Conservation (phyloP, 1,139 yeast species). For the Diutina siamensis region DNA sequence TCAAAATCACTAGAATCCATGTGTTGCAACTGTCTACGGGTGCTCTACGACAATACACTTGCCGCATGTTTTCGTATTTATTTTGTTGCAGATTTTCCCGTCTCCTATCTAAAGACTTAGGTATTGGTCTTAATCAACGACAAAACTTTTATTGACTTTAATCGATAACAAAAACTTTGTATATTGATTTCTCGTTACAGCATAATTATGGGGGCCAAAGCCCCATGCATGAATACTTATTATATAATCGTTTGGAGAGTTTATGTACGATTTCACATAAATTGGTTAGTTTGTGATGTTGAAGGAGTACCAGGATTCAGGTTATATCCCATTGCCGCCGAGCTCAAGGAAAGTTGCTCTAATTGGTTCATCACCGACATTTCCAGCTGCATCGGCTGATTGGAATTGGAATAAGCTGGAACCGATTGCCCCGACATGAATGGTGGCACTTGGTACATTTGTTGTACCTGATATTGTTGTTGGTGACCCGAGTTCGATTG, state of each 20-base stretch:
- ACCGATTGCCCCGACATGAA: not conserved
- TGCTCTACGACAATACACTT: no score
- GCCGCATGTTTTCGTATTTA: no score
- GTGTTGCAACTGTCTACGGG: no score
- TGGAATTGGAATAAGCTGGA: not conserved
- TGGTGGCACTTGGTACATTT: constrained; percentile 7
- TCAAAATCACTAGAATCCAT: no score
- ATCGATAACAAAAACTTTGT: no score
- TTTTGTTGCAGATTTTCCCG: no score
- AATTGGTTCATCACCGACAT: constrained; percentile 35
- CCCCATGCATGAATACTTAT: constrained; percentile 5
- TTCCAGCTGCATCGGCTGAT: constrained; percentile 16
- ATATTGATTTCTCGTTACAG: not conserved
- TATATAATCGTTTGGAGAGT: not conserved
- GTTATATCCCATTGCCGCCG: constrained; percentile 39
- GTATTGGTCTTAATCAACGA: no score
- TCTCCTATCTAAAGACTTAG: no score
- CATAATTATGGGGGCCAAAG: not conserved
- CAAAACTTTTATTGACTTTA: not conserved
- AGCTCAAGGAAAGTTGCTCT: constrained; percentile 36
- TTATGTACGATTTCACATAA: not conserved
- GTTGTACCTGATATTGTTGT: constrained; percentile 10
- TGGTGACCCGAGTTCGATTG: constrained; percentile 10
- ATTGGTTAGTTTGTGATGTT: not conserved
- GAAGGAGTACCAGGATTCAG: constrained; percentile 30